Evolutionary conservation across 2,329 filamentous ascomycete species (phyloP).

Genomic region (Zopfia rhizophila): DNA sequence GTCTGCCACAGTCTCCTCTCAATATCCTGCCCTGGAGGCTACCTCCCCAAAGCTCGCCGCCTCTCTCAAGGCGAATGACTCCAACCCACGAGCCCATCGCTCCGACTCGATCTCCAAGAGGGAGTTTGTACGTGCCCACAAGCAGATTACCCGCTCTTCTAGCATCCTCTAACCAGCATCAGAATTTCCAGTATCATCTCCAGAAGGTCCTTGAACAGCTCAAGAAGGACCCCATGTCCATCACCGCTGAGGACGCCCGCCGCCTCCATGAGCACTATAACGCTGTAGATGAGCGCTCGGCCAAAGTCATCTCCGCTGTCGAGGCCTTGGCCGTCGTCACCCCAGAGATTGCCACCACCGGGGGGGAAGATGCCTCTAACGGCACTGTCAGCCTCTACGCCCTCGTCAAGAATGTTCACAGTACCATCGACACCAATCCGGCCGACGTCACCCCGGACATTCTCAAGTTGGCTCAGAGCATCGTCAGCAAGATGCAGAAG

Average conservation of each 20-base stretch:
- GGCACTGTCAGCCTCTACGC: conserved; percentile 29
- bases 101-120: too few relatives aligned
- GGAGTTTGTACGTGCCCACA: too few relatives aligned
- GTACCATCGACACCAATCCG: conserved; percentile 35
- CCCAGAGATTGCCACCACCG: conserved; percentile 26
- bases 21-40: too few relatives aligned
- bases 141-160: too few relatives aligned
- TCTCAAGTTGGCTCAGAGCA: conserved; percentile 35
- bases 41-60: too few relatives aligned
- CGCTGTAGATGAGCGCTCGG: conserved; percentile 30
- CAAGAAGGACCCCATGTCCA: conserved; percentile 31
- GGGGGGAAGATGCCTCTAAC: conserved; percentile 15
- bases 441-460: conserved; percentile 37
- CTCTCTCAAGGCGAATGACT: too few relatives aligned
- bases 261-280: conserved; percentile 39
- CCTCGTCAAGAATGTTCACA: conserved; percentile 39
- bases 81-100: too few relatives aligned
- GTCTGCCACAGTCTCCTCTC: too few relatives aligned
- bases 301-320: conserved; percentile 42
- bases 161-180: too few relatives aligned
- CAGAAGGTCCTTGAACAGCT: conserved; percentile 36
- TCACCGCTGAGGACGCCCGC: conserved; percentile 45
- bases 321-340: conserved; percentile 37
- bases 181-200: conserved; percentile 16
- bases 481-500: conserved; percentile 45